Base-by-base conservation (phyloP, 352 stramenopile species). In the Globisporangium alternatum region DNA sequence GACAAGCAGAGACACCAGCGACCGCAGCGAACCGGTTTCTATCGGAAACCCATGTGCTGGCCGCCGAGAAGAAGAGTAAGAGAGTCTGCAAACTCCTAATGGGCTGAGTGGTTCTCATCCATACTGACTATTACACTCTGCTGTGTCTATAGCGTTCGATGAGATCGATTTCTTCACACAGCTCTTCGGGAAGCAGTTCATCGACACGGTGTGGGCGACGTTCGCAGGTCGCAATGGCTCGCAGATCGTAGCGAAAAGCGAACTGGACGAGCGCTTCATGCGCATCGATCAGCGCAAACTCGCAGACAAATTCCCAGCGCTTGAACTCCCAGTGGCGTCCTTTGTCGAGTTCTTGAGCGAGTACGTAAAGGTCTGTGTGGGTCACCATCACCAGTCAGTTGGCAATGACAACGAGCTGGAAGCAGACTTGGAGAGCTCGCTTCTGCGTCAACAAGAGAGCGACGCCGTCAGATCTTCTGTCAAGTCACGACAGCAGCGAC, bases 291-390 rank as follows among this genome's bases (percentile, higher is more conserved):
- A 89, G 56, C 74, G 75, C 37, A 88, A 86, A 51, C 70, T 59
- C 3, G 35, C 56, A 2, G 41, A 54, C 31, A 52, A 48, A 30
- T 77, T 88, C 31, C 77, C 75, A 10, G 8, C 39, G 6, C 53
- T 71, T 7, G 66, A 79, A 31, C 56, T 89, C 2, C 80, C 77
- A 0, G 65, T 86, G 3, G 60, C 64, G 19, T 78, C 79, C 5
- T 91, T 93, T 52, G 44, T 69, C 2, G 80, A 86, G 39, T 93
- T 91, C 58, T 30, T 93, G 25, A 66, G 73, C 30, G 74, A 66
- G 5, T 90, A 89, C 52, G 71, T 90, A 12, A 67, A 67, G 22
- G 55, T 72, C 15, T 81, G 80, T 33, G 77, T 91, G 17, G 65
- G 25, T 54, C 39, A 67, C 66, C 8, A 47, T 48, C 12, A 56